Base-by-base conservation (phyloP, 371 early-diverging fungal genomes). In the Rhizopus microsporus region DNA sequence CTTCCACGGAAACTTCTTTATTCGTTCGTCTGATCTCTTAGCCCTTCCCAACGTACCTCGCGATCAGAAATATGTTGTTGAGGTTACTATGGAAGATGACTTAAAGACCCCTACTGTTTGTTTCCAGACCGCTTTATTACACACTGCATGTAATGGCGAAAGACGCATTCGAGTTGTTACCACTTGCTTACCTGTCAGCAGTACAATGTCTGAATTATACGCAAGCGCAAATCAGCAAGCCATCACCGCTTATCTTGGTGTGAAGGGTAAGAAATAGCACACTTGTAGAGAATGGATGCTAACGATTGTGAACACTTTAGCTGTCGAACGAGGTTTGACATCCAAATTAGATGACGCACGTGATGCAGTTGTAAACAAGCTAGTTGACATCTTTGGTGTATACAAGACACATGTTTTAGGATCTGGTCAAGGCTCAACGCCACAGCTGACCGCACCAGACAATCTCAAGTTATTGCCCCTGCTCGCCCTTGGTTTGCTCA, bases 101-200 rank as follows among this genome's bases (percentile, higher is more conserved):
- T 67, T 98, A 44, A 86, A 86, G 38, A 78, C 84, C 5, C 82
- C 89, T 0, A 85, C 89, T 6, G 90, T 93, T 7, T 96, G 93
- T 71, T 91, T 99, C 85, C 99, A 99, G 75, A 92, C 97, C 3
- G 99, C 99, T 2, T 71, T 99, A 37, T 76, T 99, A 42, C 93
- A 97, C 62, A 98, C 97, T 5, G 88, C 89, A 1, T 79, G 85
- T 30, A 75, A 68, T 51, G 88, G 88, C 32, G 97, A 97, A 72
- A 87, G 99, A 31, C 89, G 97, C 42, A 99, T 99, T 65, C 87
- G 99, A 49, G 96, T 99, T 1, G 67, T 97, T 39, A 99, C 98
- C 0, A 73, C 95, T 62, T 89, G 92, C 10, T 71, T 98, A 15
- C 98, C 99, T 5, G 92, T 94, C 3, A 92, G 91, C 5, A 86